Evolutionary conservation across 2,329 filamentous ascomycete genomes (phyloP), one percentile per base, ranked within the genome.

Genomic region (Colletotrichum zoysiae): DNA sequence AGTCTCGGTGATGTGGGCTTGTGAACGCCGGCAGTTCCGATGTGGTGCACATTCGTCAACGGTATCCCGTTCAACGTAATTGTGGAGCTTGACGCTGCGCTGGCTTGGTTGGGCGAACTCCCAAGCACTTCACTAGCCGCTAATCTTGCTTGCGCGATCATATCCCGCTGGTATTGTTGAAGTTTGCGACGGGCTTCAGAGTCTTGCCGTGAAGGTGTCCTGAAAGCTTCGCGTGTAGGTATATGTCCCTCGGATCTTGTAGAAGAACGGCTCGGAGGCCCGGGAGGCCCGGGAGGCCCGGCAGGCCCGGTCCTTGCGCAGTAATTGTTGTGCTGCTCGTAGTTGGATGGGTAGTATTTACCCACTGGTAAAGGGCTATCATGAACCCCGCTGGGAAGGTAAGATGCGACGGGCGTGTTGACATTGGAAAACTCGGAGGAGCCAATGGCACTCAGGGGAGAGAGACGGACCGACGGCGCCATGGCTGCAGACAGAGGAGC

Each of bases 341-440:
- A 91, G 78, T 90, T 90, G 35, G 87, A 86, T 0, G 89, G 89
- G 70, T 91, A 90, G 75, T 91, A 91, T 79, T 90, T 91, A 33
- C 89, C 89, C 79, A 89, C 82, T 0, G 88, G 87, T 42, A 89
- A 79, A 5, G 83, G 79, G 46, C 79, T 83, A 48, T 84, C 84
- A 61, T 86, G 83, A 48, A 85, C 81, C 2, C 86, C 86, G 35
- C 83, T 84, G 8, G 87, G 86, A 42, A 86, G 81, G 71, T 88
- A 88, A 1, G 86, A 87, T 11, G 86, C 80, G 46, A 88, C 82
- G 8, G 86, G 85, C 8, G 84, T 84, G 74, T 81, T 82, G 74
- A 9, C 79, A 77, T 58, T 79, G 73, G 69, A 77, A 74, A 63
- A 6, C 2, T 46, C 60, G 3, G 60, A 51, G 23, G 78, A 74